phyloP scores from a whole-genome alignment of 139 green algal genomes.

The Asterochloris sp. region DNA sequence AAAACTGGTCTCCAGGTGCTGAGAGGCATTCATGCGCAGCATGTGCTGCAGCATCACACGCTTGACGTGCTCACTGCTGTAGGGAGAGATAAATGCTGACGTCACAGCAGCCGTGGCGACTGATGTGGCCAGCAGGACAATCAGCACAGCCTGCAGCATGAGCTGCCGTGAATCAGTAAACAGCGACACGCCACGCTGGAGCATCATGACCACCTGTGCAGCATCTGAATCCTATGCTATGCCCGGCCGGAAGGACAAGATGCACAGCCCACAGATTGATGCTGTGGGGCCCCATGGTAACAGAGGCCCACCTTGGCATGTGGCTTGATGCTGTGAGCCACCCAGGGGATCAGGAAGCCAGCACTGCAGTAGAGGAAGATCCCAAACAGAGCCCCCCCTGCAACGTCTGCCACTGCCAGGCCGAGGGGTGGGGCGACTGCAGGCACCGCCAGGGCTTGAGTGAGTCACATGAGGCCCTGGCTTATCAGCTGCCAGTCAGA shows the following conservation, averaged over 20 bases:
- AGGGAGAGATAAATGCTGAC: conserved; percentile 3
- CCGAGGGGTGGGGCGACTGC: background rate
- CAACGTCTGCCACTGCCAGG: conserved; percentile 13
- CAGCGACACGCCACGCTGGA: background rate
- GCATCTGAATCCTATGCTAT: background rate
- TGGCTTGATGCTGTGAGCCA: background rate
- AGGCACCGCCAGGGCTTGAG: background rate
- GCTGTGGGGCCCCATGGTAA: background rate
- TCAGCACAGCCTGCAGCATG: conserved; percentile 4
- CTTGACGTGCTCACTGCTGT: conserved; percentile 14
- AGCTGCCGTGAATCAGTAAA: background rate
- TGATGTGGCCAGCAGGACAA: conserved; percentile 6
- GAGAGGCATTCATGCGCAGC: background rate
- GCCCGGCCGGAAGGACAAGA: no score
- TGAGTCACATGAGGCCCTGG: no score
- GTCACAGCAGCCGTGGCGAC: background rate
- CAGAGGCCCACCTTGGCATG: conserved; percentile 2
- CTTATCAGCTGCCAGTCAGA: no score
- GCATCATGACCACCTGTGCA: background rate
- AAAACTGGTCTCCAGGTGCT: background rate
- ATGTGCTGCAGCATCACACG: conserved; percentile 21
- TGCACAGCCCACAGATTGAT: no score
- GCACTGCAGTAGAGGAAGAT: background rate
- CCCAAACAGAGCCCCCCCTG: conserved; percentile 22
- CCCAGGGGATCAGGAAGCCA: conserved; percentile 14